Evolutionary conservation across 257 asterid species (phyloP), one percentile per base, ranked within the genome.

Genomic region (Solanum lycopersicoides): DNA sequence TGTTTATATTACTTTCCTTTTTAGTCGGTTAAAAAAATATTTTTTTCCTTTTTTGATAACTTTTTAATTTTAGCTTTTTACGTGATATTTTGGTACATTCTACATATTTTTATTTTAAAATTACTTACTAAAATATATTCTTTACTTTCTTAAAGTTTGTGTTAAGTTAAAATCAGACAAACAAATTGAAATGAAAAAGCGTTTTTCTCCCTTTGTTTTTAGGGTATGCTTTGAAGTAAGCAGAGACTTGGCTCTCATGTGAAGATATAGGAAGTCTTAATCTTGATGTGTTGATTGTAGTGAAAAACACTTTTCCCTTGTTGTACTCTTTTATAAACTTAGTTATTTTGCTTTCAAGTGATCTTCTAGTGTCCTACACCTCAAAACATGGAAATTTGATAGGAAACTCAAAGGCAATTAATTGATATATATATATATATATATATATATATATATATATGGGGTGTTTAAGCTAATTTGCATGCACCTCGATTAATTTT

Each of bases 231-330:
- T 90, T 34, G 39, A 90, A 85, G 92, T 53, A 88, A 88, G 66
- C 68, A 80, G 23, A 87, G 80, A 65, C 92, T 83, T 90, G 89
- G 88, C 90, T 83, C 83, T 82, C 89, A 72, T 90, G 86, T 90
- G 53, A 90, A 90, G 92, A 28, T 72, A 84, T 28, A 79, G 89
- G 89, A 87, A 84, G 90, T 35, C 75, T 63, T 87, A 72, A 89
- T 53, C 66, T 74, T 76, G 68, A 88, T 83, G 79, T 18, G 73
- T 89, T 87, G 93, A 88, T 90, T 93, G 88, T 82, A 91, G 91
- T 93, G 92, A 74, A 89, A 79, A 90, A 87, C 89, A 92, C 94
- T 89, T 79, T 65, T 88, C 60, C 83, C 14, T 50, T 60, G 83
- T 88, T 77, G 9, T 15, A 77, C 39, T 79, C 20, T 79, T 83